Base-by-base conservation (phyloP, 83 land plant species). In the Diphasiastrum complanatum region DNA sequence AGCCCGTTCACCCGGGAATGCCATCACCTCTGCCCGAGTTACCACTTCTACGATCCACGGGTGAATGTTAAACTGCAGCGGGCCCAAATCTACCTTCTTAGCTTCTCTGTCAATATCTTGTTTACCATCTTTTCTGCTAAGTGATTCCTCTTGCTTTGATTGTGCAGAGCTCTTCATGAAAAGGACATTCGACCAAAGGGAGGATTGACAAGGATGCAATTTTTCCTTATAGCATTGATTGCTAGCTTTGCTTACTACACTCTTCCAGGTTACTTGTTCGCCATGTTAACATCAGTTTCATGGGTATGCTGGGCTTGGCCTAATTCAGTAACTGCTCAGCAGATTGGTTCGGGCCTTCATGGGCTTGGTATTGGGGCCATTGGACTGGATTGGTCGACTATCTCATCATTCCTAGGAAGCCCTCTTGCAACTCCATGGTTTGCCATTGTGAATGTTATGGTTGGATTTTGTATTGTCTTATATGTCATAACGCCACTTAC, bases 341-440 rank as follows among this genome's bases (percentile, higher is more conserved):
- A 89, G 50, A 64, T 89, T 2, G 96, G 96, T 22, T 89, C 96
- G 4, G 96, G 96, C 24, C 70, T 81, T 22, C 43, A 71, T 26
- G 96, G 96, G 0, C 76, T 89, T 8, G 96, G 96, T 1, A 60
- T 89, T 28, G 91, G 82, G 5, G 78, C 83, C 5, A 18, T 89
- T 33, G 78, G 80, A 1, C 68, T 90, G 25, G 97, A 90, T 33
- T 90, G 97, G 97, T 76, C 92, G 16, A 71, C 78, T 33, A 67
- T 84, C 45, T 70, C 88, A 1, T 64, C 88, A 4, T 89, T 72
- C 67, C 91, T 89, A 16, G 80, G 81, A 12, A 89, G 96, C 64
- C 96, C 96, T 26, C 81, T 89, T 24, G 96, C 83, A 6, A 86
- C 83, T 55, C 96, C 96, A 12, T 85, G 85, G 85, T 89, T 81